Percentiles rank a stretch among this genome's conserved stretches.
Conservation (phyloP, 2,329 filamentous ascomycete species). For the Hysterium pulicare region DNA sequence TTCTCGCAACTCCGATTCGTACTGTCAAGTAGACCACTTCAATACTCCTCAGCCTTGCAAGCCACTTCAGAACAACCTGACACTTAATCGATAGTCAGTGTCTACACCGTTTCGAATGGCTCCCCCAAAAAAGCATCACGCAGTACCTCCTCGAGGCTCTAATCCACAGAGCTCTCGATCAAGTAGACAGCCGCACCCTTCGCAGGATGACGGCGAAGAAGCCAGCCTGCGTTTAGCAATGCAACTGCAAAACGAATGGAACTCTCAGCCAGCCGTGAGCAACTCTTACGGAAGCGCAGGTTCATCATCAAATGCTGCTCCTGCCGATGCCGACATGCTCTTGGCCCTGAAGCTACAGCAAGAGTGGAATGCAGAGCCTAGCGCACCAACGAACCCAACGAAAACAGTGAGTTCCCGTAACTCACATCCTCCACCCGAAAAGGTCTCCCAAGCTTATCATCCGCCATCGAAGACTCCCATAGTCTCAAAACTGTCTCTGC, state of each 20-base stretch:
- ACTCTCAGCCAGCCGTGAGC: too few species aligned
- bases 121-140: neutral
- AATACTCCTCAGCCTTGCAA: too few species aligned
- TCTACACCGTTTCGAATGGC: neutral
- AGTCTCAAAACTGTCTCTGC: too few species aligned
- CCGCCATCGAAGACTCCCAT: too few species aligned
- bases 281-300: neutral
- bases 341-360: slow-evolving; percentile 1
- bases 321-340: neutral
- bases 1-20: too few species aligned
- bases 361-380: neutral
- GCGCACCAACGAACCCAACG: too few species aligned
- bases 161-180: neutral
- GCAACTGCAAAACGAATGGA: slow-evolving; percentile 5
- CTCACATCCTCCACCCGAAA: too few species aligned
- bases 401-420: too few species aligned
- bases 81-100: too few species aligned
- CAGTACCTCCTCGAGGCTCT: neutral
- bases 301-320: neutral
- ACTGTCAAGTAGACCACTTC: too few species aligned
- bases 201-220: neutral
- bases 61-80: too few species aligned
- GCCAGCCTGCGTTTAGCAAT: slow-evolving; percentile 5
- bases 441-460: too few species aligned
- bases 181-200: neutral